Evolutionary conservation across 805 yeast genomes (phyloP).

Genomic region (Metschnikowia bowlesiae): DNA sequence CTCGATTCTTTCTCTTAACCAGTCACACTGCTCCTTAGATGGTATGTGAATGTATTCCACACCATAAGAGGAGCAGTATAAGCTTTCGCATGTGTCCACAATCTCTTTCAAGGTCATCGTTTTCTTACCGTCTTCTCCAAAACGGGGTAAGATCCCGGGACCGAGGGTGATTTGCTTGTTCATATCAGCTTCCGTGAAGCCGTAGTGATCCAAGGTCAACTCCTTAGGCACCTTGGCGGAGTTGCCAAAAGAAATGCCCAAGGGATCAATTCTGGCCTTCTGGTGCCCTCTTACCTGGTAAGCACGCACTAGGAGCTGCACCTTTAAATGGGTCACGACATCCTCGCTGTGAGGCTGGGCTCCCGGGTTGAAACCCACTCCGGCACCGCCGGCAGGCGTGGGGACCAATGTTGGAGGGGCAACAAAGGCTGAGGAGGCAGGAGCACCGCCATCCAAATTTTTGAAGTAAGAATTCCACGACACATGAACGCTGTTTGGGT

Average conservation of each 20-base stretch:
- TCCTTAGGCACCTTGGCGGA: conserved; percentile 69
- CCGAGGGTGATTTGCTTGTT: conserved; percentile 84
- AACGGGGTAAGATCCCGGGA: conserved; percentile 95
- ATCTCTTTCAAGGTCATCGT: conserved; percentile 75
- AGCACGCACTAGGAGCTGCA: conserved; percentile 94
- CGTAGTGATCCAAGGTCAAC: conserved; percentile 86
- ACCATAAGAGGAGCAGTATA: conserved; percentile 88
- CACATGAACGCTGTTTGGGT: conserved; percentile 86
- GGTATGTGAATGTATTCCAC: conserved; percentile 96
- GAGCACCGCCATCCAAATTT: conserved; percentile 69
- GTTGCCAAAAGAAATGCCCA: conserved; percentile 82
- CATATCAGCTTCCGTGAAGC: conserved; percentile 82
- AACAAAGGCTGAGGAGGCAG: conserved; percentile 68
- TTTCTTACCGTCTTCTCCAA: conserved; percentile 60
- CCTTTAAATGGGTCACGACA: conserved; percentile 84
- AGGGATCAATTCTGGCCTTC: conserved; percentile 94
- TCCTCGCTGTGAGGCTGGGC: conserved; percentile 50
- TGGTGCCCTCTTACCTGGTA: conserved; percentile 98
- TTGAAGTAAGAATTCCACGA: conserved; percentile 98
- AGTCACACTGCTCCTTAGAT: conserved; percentile 90
- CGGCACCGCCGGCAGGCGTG: conserved; percentile 72
- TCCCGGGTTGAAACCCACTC: conserved; percentile 49
- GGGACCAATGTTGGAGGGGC: conserved; percentile 94
- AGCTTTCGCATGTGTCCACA: conserved; percentile 69
- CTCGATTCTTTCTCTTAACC: conserved; percentile 96